Base-by-base conservation (phyloP, 2,329 filamentous ascomycete genomes). In the Ophiostoma ulmi region DNA sequence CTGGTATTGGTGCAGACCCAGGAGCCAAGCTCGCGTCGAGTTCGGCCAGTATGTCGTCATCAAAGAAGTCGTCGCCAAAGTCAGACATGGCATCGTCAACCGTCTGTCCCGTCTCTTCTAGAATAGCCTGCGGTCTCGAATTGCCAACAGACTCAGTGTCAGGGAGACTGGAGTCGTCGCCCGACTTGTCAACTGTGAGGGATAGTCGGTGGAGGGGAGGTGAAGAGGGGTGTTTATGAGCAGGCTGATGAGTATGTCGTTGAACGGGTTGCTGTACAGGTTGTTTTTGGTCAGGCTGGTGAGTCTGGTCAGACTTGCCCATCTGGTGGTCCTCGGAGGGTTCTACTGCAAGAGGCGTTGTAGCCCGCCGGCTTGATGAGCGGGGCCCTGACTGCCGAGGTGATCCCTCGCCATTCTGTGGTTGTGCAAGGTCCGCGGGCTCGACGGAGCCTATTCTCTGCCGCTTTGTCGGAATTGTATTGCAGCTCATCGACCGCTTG, bases 401-500 rank as follows among this genome's bases (percentile, higher is more conserved):
- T 17, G 39, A 35, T 13, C 14, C 31, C 26, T 38, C 17, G 11
- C 13, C 7, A 2, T 35, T 4, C 3, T 63, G 14, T 1, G 26
- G 5, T 13, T 20, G 11, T 8, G 5, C 58, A 63, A 17, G 1
- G 35, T 35, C 31, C 8, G 36, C 61, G 13, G 63, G 64, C 65
- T 67, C 65, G 22, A 58, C 69, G 13, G 52, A 64, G 22, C 41
- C 5, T 31, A 22, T 52, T 38, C 67, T n/a, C n/a, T 48, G 44
- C 82, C 83, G 68, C 88, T 86, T 8, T 1, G 71, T 68, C 35
- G 90, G 89, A 85, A 90, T 91, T 74, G 91, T 86, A 35, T 86
- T 83, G 22, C 88, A 91, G 77, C 90, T 93, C 72, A 89, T 85
- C 1, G 90, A 85, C 74, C 90, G 85, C 75, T 89, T 85, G 61